Base-by-base conservation (phyloP, 805 yeast genomes). In the Geotrichum ghanense region DNA sequence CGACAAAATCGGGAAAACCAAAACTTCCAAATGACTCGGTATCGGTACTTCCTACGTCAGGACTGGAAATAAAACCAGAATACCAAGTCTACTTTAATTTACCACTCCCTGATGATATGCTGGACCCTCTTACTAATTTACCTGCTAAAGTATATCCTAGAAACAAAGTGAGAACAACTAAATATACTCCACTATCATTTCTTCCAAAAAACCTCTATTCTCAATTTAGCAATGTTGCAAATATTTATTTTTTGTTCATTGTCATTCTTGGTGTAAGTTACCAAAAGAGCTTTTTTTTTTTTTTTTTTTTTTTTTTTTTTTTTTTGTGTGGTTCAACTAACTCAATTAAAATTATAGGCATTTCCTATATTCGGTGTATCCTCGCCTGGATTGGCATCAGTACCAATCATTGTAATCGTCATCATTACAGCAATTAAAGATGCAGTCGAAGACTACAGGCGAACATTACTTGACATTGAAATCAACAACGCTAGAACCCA, bases 141-240 rank as follows among this genome's bases (percentile, higher is more conserved):
- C 84, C 90, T 1, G 59, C 57, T 17, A 69, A 71, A 0, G 60
- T 64, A n/a, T 90, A 83, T 59, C 79, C 94, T 9, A 74, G 96
- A 57, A 90, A 90, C 69, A 89, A 92, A 63, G 86, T 92, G 55
- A 78, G 97, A 68, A 88, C 97, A 0, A 87, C 98, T 2, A 90
- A 87, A 67, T 90, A 90, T 64, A 90, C 97, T 2, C 96, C 97
- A 3, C 60, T 92, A 42, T 71, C 87, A 6, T 90, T 90, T 59
- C 53, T 92, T 24, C 97, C 97, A 2, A 88, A 88, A 62, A 88
- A 90, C 65, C 63, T 90, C 43, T 63, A 67, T 42, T 73, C 75
- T 52, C 97, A 92, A 67, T 89, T 89, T 64, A 78, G 75, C 54
- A 90, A 89, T 62, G 76, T 89, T 51, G 98, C 98, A 41, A 90